These are phyloP conservation scores for Hsuehochloa calcarea DNA, from an alignment of 176 grass and related monocot genomes.

Conservation along the genomic window DNA sequence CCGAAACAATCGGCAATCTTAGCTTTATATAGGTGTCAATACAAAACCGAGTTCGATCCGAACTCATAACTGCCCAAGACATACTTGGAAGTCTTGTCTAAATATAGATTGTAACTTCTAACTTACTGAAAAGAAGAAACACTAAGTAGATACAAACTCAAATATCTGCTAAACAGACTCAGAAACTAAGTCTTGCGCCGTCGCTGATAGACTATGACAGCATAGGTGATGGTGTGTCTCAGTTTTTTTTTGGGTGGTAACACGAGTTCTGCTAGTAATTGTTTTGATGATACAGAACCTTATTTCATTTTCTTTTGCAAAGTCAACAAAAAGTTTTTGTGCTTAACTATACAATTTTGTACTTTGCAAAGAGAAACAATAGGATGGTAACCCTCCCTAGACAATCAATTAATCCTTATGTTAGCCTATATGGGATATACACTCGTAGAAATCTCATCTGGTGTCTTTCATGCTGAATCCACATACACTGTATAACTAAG, in stretches of 20 bases:
- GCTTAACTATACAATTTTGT: background rate
- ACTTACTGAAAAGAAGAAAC: too few species aligned
- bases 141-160: too few species aligned
- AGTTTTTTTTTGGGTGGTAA: background rate
- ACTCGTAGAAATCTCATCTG: background rate
- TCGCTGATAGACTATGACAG: too few species aligned
- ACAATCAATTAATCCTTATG: background rate
- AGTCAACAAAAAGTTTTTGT: background rate
- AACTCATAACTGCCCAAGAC: too few species aligned
- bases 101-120: too few species aligned
- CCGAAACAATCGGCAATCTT: too few species aligned
- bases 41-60: too few species aligned
- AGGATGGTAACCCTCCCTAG: background rate
- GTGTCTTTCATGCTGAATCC: background rate
- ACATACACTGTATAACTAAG: background rate
- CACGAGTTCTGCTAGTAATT: background rate
- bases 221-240: background rate
- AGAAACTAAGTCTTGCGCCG: too few species aligned
- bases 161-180: too few species aligned
- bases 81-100: too few species aligned
- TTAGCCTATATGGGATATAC: background rate
- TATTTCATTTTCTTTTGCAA: slow-evolving; percentile 15
- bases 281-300: background rate
- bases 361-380: background rate
- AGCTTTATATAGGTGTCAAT: too few species aligned